A percentile compares a stretch with the other conserved stretches of the same genome.
phyloP scores from a whole-genome alignment of 2,329 filamentous ascomycete species.

The Phaeosphaeria sp. region DNA sequence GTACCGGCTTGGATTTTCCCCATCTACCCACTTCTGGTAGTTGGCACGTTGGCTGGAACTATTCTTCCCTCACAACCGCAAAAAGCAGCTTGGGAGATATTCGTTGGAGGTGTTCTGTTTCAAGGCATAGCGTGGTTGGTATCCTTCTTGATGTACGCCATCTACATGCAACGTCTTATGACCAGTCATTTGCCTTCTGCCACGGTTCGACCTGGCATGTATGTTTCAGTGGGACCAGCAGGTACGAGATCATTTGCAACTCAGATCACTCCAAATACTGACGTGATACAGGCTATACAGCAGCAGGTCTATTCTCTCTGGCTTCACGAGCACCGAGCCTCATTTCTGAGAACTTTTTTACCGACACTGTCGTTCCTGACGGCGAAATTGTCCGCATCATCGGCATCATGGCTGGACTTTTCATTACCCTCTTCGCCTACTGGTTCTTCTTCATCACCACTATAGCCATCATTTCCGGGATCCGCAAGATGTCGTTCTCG shows the following conservation, averaged over 20 bases:
- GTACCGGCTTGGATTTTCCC: constrained; percentile 52
- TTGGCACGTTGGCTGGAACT: constrained; percentile 48
- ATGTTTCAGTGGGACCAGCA: constrained; percentile 57
- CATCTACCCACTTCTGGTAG: constrained; percentile 46
- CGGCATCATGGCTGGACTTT: constrained; percentile 54
- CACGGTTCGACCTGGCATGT: constrained; percentile 57
- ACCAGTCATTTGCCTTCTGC: constrained; percentile 59
- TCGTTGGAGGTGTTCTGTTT: constrained; percentile 67
- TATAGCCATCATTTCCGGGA: constrained; percentile 47
- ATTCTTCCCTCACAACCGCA: constrained; percentile 46
- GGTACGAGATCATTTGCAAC: constrained; percentile 56
- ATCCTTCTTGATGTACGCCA: constrained; percentile 72
- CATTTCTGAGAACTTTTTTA: constrained; percentile 44
- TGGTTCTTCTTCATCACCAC: constrained; percentile 59
- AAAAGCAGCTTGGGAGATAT: constrained; percentile 58
- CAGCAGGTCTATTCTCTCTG: constrained; percentile 54
- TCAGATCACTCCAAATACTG: constrained; percentile 65
- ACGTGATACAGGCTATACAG: constrained; percentile 50
- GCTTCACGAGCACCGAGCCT: constrained; percentile 50
- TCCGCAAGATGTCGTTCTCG: constrained; percentile 49
- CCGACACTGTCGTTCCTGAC: constrained; percentile 34
- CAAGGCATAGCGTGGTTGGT: constrained; percentile 74
- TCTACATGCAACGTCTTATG: constrained; percentile 74
- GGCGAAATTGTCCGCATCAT: constrained; percentile 51
- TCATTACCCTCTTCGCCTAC: constrained; percentile 57